phyloP scores from a whole-genome alignment of 2,329 filamentous ascomycete species.

The Trichoderma atroviride region DNA sequence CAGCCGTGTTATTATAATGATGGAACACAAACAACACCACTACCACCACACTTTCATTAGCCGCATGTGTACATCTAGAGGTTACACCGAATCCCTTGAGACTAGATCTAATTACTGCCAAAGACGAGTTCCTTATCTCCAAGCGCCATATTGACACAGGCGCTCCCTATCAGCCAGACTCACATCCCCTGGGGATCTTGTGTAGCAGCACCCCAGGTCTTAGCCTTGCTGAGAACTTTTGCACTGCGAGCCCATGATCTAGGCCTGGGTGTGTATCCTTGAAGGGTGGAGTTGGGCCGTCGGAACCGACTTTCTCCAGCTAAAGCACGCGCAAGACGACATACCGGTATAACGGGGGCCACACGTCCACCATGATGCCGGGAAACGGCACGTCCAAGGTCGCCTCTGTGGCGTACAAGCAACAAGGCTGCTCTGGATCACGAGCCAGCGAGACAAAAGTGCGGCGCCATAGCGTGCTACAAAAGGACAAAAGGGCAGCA shows the following conservation, averaged over 20 bases:
- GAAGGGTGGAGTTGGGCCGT: background rate
- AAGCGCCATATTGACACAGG: background rate
- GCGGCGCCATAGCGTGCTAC: background rate
- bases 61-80: background rate
- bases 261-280: background rate
- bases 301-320: background rate
- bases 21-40: background rate
- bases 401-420: background rate
- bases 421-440: background rate
- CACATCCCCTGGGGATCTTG: background rate
- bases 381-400: background rate
- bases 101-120: background rate
- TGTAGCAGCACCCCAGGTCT: background rate
- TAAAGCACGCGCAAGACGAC: background rate
- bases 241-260: background rate
- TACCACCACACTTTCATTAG: background rate
- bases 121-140: background rate
- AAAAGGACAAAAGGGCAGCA: conserved; percentile 4
- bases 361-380: background rate
- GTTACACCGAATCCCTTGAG: background rate
- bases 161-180: background rate
- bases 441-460: conserved; percentile 4
- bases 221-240: background rate
- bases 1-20: background rate
- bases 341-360: background rate